phyloP scores from a whole-genome alignment of 352 stramenopile genomes.

The Phytophthora tentaculata region DNA sequence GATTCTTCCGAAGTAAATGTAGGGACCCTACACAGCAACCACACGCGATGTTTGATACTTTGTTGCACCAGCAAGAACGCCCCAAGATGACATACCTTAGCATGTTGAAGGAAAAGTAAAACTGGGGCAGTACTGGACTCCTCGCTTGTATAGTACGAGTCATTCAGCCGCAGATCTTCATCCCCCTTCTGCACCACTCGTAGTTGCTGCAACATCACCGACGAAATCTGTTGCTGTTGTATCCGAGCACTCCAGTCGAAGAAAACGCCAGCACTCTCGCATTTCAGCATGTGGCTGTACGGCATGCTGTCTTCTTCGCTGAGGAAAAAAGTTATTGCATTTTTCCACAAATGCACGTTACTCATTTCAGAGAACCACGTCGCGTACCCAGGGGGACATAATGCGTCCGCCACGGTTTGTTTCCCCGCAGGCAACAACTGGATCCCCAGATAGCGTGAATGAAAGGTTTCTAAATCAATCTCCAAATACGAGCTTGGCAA shows the following conservation, averaged over 20 bases:
- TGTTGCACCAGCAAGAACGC: background rate
- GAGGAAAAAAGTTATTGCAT: constrained; percentile 59
- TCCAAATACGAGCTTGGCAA: constrained; percentile 26
- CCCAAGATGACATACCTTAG: background rate
- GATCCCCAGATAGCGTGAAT: constrained; percentile 51
- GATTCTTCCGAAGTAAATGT: constrained; percentile 1
- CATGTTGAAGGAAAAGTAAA: constrained; percentile 2
- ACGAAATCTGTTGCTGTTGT: background rate
- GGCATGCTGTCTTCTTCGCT: constrained; percentile 23
- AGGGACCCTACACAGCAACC: background rate
- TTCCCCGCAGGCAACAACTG: constrained; percentile 56
- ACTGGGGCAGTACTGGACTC: background rate
- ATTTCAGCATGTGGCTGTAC: background rate
- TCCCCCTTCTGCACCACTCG: background rate
- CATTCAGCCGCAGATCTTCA: background rate
- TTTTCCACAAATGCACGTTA: constrained; percentile 49
- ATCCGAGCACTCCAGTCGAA: background rate
- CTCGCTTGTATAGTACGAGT: constrained; percentile 4
- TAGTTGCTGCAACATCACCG: background rate
- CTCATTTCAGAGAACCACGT: constrained; percentile 44
- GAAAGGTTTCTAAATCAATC: constrained; percentile 47
- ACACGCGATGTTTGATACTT: background rate
- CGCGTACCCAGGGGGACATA: constrained; percentile 36
- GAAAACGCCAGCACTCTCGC: background rate
- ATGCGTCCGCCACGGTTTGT: constrained; percentile 42